A percentile compares a stretch with the other conserved stretches of the same genome.
Conservation (phyloP, 768 basidiomycete genomes). For the Boletellus sp. region DNA sequence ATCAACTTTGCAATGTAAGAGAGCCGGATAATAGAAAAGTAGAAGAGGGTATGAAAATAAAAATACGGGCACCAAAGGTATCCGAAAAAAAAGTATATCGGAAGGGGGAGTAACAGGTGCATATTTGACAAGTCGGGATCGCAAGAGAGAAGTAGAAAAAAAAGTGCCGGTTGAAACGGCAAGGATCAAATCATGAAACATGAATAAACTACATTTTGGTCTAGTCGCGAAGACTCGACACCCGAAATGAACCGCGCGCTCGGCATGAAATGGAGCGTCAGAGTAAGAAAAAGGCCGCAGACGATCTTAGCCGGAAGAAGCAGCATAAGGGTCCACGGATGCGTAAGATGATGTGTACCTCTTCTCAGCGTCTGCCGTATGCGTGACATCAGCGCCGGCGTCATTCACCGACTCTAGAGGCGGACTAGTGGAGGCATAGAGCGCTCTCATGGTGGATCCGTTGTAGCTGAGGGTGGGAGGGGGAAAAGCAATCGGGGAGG, state of each 20-base stretch:
- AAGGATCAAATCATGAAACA: slow-evolving; percentile 6
- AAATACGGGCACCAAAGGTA: slow-evolving; percentile 16
- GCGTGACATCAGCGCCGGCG: background rate
- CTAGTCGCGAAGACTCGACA: background rate
- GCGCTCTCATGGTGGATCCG: slow-evolving; percentile 27
- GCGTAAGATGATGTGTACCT: slow-evolving; percentile 26
- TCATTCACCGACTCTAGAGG: slow-evolving; percentile 6
- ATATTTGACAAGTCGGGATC: slow-evolving; percentile 4
- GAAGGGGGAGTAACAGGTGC: background rate
- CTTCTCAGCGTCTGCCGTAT: slow-evolving; percentile 15
- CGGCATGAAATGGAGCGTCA: background rate
- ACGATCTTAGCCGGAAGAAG: slow-evolving; percentile 8
- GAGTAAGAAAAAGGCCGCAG: background rate
- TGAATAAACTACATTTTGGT: slow-evolving; percentile 12
- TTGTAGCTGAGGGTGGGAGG: slow-evolving; percentile 22
- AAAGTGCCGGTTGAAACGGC: background rate
- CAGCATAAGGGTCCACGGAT: slow-evolving; percentile 24
- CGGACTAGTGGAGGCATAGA: slow-evolving; percentile 24
- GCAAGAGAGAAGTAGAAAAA: background rate
- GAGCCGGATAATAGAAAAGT: background rate
- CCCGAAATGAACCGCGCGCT: background rate
- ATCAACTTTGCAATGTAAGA: background rate
- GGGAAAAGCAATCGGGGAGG: slow-evolving; percentile 31
- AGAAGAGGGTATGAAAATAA: slow-evolving; percentile 18
- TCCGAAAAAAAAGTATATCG: slow-evolving; percentile 14